These are phyloP conservation scores for Fagopyrum esculentum DNA, from an alignment of 148 eudicot species.

Conservation along the genomic window DNA sequence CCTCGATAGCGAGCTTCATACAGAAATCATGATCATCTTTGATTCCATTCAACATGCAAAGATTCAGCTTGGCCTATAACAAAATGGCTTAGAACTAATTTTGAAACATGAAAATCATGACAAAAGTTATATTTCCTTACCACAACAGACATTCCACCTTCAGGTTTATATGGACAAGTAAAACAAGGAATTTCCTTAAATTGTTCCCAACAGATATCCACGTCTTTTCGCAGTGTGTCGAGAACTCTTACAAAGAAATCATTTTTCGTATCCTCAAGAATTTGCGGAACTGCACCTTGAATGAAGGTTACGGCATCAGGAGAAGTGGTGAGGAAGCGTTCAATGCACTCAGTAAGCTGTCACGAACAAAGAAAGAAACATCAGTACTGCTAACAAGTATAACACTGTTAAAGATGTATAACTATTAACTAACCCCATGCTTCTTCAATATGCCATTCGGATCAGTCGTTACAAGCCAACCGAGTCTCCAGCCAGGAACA, in stretches of 20 bases:
- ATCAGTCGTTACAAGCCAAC: too few species aligned
- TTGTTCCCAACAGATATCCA: slow-evolving; percentile 13
- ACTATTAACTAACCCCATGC: too few species aligned
- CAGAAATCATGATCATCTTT: slow-evolving; percentile 54
- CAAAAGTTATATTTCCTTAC: slow-evolving; percentile 16
- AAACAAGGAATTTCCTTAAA: slow-evolving; percentile 41
- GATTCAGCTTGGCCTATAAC: slow-evolving; percentile 50
- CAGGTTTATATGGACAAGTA: slow-evolving; percentile 49
- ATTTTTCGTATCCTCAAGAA: slow-evolving; percentile 35
- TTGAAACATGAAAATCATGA: neutral
- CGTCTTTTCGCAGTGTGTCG: slow-evolving; percentile 17
- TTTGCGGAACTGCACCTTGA: slow-evolving; percentile 45
- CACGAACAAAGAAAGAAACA: slow-evolving; percentile 6
- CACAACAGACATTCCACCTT: slow-evolving; percentile 55
- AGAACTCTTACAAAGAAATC: slow-evolving; percentile 38
- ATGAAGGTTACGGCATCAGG: slow-evolving; percentile 54
- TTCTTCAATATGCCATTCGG: too few species aligned
- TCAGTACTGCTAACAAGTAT: too few species aligned
- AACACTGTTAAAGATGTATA: too few species aligned
- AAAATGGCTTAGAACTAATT: neutral
- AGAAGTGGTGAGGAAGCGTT: slow-evolving; percentile 33
- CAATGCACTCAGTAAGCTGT: slow-evolving; percentile 48
- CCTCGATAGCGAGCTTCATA: neutral
- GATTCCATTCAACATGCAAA: slow-evolving; percentile 38
- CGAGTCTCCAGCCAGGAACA: too few species aligned